phyloP scores from a whole-genome alignment of 768 basidiomycete genomes.

The Cubamyces lactineus region DNA sequence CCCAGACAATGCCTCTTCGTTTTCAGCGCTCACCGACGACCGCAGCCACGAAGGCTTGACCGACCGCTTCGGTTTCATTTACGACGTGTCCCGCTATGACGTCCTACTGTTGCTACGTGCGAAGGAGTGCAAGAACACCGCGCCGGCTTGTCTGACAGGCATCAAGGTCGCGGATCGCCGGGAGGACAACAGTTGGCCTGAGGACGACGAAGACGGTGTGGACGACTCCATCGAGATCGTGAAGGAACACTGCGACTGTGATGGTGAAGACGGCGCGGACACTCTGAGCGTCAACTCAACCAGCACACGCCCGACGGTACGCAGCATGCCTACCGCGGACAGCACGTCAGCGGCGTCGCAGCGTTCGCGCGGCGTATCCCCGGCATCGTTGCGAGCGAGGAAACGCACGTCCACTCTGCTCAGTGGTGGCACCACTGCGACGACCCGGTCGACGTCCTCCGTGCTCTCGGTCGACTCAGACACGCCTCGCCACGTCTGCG shows the following conservation, averaged over 20 bases:
- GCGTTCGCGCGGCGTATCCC: slow-evolving; percentile 43
- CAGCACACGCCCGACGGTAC: slow-evolving; percentile 29
- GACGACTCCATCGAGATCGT: slow-evolving; percentile 41
- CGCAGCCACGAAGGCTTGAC: slow-evolving; percentile 65
- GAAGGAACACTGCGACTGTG: slow-evolving; percentile 46
- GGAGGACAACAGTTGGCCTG: slow-evolving; percentile 79
- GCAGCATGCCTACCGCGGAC: slow-evolving; percentile 27
- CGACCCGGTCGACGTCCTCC: slow-evolving; percentile 44
- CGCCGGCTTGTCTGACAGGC: slow-evolving; percentile 84
- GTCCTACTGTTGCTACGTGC: slow-evolving; percentile 74
- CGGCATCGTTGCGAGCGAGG: slow-evolving; percentile 54
- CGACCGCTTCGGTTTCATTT: slow-evolving; percentile 91
- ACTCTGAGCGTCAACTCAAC: slow-evolving; percentile 25
- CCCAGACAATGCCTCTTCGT: slow-evolving; percentile 59
- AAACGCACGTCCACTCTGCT: slow-evolving; percentile 48
- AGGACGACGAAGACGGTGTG: slow-evolving; percentile 54
- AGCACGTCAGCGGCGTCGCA: slow-evolving; percentile 27
- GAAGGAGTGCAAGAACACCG: slow-evolving; percentile 70
- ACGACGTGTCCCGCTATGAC: slow-evolving; percentile 83
- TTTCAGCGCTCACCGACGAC: slow-evolving; percentile 53
- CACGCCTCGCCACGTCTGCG: slow-evolving; percentile 76
- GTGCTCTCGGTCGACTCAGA: slow-evolving; percentile 62
- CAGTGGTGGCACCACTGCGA: slow-evolving; percentile 28
- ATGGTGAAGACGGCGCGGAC: slow-evolving; percentile 34
- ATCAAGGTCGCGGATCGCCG: slow-evolving; percentile 85